Evolutionary conservation across 2,329 filamentous ascomycete species (phyloP).

Genomic region (Pezicula neosporulosa): DNA sequence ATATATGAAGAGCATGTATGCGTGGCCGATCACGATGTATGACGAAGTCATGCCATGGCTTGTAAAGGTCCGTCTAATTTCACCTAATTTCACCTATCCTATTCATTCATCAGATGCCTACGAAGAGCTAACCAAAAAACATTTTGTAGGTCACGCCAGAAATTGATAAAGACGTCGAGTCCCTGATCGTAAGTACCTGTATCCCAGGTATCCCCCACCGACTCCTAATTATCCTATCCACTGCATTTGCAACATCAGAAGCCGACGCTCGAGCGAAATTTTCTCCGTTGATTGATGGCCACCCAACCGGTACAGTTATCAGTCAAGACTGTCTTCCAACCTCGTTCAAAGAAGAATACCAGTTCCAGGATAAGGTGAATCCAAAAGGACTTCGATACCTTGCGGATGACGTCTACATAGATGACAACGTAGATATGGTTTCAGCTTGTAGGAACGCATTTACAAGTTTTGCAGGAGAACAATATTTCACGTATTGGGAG

Average conservation of each 20-base stretch:
- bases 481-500: constrained; percentile 46
- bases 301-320: constrained; percentile 33
- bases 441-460: constrained; percentile 42
- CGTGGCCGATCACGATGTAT: no score
- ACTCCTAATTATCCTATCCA: constrained; percentile 36
- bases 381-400: constrained; percentile 45
- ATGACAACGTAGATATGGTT: constrained; percentile 42
- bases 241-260: constrained; percentile 39
- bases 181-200: no score
- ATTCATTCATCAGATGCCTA: no score
- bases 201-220: constrained; percentile 26
- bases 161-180: no score
- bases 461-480: constrained; percentile 35
- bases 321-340: constrained; percentile 38
- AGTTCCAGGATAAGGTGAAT: constrained; percentile 39
- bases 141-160: no score
- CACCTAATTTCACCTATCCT: no score
- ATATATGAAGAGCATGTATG: constrained; percentile 29
- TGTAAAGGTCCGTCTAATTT: no score
- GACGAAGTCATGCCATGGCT: no score
- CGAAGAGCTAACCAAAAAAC: no score
- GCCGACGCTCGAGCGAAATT: constrained; percentile 29
- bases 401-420: constrained; percentile 47
- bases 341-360: constrained; percentile 37
- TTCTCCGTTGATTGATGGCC: constrained; percentile 35